Evolutionary conservation across 805 yeast species (phyloP), one percentile per base, ranked within the genome.

Genomic region (Kodamaea sagamina): DNA sequence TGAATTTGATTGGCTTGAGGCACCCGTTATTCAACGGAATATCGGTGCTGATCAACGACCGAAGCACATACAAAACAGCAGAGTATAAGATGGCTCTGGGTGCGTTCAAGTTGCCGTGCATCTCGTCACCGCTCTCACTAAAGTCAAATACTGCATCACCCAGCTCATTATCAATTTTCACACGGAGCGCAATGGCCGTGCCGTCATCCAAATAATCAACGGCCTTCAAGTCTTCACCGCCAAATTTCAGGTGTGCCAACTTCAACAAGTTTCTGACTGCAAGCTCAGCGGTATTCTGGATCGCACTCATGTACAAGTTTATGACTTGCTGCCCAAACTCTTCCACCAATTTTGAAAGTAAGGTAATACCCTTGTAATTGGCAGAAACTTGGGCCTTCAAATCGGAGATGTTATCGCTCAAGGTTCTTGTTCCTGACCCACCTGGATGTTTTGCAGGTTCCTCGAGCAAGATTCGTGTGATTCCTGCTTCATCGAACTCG

Each of bases 1-100:
- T 66, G 19, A 92, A 80, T 6, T 79, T 68, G 39, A 92, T 79
- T 0, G 97, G 97, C 40, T 77, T 70, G 51, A 92, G 71, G 61
- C 97, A 92, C 6, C 99, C 98, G 59, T 89, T 95, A 60, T 92
- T 92, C 57, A 92, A 72, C 0, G 99, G 99, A 44, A 92, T 89
- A 49, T 86, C 89, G 49, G 83, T 88, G 48, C 85, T 81, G 26
- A 92, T 90, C 57, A 92, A 71, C 44, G 95, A 84, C 47, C 99
- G 70, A 55, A 92, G 66, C 47, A 92, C 89, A 63, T 92, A 92
- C 32, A 92, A 75, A 44, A 92, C 82, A 1, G 97, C 97, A 19
- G 96, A 86, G 57, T 81, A 81, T 2, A 96, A 84, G 49, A 93
- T 88, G 0, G 97, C 95, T 50, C 75, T 79, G 0, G 99, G 98